Evolutionary conservation across 2,329 filamentous ascomycete species (phyloP).

Genomic region (Huntiella abstrusa): DNA sequence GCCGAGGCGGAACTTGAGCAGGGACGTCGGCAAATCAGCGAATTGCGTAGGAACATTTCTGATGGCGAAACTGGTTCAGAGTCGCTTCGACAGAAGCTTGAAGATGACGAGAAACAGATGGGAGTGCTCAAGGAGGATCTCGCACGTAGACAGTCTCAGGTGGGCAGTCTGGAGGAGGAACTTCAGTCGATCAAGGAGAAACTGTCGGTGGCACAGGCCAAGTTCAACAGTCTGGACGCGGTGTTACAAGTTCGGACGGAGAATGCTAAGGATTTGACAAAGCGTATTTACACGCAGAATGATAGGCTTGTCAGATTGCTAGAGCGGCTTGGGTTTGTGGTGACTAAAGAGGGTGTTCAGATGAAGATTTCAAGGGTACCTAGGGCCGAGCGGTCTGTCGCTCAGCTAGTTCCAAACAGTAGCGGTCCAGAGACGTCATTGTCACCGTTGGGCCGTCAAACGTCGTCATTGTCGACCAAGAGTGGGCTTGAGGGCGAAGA

Average conservation of each 20-base stretch:
- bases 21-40: slow-evolving; percentile 48
- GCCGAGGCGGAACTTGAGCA: slow-evolving; percentile 40
- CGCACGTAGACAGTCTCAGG: slow-evolving; percentile 55
- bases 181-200: slow-evolving; percentile 50
- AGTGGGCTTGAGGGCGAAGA: slow-evolving; percentile 43
- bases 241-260: slow-evolving; percentile 52
- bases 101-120: slow-evolving; percentile 56
- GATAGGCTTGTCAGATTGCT: slow-evolving; percentile 68
- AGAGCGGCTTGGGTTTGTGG: slow-evolving; percentile 69
- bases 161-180: slow-evolving; percentile 59
- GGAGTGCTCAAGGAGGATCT: slow-evolving; percentile 50
- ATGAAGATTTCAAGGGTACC: slow-evolving; percentile 60
- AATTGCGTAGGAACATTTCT: slow-evolving; percentile 51
- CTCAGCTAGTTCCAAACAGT: slow-evolving; percentile 31
- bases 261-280: slow-evolving; percentile 66
- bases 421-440: slow-evolving; percentile 30
- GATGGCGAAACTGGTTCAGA: slow-evolving; percentile 75
- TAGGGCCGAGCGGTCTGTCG: slow-evolving; percentile 35
- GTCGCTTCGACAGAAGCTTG: slow-evolving; percentile 52
- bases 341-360: slow-evolving; percentile 51
- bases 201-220: slow-evolving; percentile 33
- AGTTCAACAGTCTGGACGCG: slow-evolving; percentile 29
- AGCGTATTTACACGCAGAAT: slow-evolving; percentile 65
- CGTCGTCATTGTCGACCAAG: slow-evolving; percentile 32
- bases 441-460: slow-evolving; percentile 34